Evolutionary conservation across 2,329 filamentous ascomycete genomes (phyloP), one percentile per base, ranked within the genome.

Genomic region (Sporothrix protearum): DNA sequence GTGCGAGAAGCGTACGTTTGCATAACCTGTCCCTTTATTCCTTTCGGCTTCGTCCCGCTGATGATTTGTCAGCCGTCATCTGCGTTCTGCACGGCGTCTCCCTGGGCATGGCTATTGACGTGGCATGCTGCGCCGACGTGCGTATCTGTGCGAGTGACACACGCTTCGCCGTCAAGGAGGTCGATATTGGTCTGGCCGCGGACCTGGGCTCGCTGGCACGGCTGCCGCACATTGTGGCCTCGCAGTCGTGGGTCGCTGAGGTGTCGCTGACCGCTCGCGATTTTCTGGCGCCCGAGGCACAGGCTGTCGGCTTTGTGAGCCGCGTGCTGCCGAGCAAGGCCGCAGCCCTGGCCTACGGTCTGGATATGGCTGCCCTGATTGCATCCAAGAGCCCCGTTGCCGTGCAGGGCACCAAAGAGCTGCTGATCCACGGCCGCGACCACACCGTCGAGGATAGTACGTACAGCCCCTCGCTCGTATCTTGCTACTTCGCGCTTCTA

Each of bases 301-400:
- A 89, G 68, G 80, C 84, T n/a, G 86, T 89, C 0, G 92, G 92
- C 0, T 89, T 93, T 71, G 90, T 94, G 61, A 90, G 87, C 77
- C 83, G 84, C 39, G 89, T 94, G 36, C 84, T 85, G 71, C 85
- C 86, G 61, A 84, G 81, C 72, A 92, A 96, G 82, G 84, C 83
- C 22, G 86, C 85, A 57, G 87, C 91, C 1, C 78, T 96, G 30
- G 81, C 82, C 53, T 86, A 86, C 49, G 93, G 86, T 0, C 64
- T 94, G 73, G 84, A 87, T 74, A 78, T 92, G 77, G 93, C 91
- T 0, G 81, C 78, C 12, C 76, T 89, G 77, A 87, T 97, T 72
- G 91, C 92, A 36, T 83, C 80, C 22, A 97, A 97, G 86, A 96
- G 92, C 77, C 95, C 95, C 0, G 89, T 98, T 28, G 94, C 93